Conservation (phyloP, 495 filamentous ascomycete species). For the Cercophora newfieldiana region DNA sequence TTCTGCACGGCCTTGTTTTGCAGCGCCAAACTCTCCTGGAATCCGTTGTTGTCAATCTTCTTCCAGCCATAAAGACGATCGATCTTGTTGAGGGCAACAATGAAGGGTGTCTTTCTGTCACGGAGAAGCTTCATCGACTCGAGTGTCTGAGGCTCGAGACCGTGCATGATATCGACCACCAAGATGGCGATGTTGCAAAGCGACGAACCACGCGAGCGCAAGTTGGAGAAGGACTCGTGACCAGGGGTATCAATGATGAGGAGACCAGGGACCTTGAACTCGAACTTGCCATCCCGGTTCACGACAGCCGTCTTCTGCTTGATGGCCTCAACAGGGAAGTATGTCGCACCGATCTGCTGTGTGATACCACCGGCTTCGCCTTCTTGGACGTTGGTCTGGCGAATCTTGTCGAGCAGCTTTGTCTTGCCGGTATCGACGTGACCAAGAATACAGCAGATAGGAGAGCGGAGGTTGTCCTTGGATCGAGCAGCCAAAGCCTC, state of each 20-base stretch:
- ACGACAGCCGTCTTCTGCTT: slow-evolving; percentile 88
- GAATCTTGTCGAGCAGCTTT: slow-evolving; percentile 97
- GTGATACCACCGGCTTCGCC: slow-evolving; percentile 99
- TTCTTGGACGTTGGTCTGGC: slow-evolving; percentile 98
- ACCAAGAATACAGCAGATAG: slow-evolving; percentile 99
- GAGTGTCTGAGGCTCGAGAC: slow-evolving; percentile 94
- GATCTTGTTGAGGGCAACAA: slow-evolving; percentile 99
- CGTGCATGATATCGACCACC: slow-evolving; percentile 99
- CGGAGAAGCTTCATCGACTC: slow-evolving; percentile 95
- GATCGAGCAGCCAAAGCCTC: slow-evolving; percentile 90
- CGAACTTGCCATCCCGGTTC: slow-evolving; percentile 85
- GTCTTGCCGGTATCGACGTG: slow-evolving; percentile 99
- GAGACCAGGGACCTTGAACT: slow-evolving; percentile 97
- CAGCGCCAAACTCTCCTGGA: slow-evolving; percentile 83
- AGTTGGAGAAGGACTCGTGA: slow-evolving; percentile 99
- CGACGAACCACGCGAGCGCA: slow-evolving; percentile 92
- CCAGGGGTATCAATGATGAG: slow-evolving; percentile 98
- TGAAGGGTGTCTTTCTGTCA: slow-evolving; percentile 95
- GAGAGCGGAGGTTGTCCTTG: slow-evolving; percentile 91
- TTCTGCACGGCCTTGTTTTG: slow-evolving; percentile 94
- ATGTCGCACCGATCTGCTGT: slow-evolving; percentile 99
- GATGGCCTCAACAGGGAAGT: slow-evolving; percentile 96
- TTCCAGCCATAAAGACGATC: slow-evolving; percentile 99
- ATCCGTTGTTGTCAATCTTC: slow-evolving; percentile 96
- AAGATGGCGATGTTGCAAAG: slow-evolving; percentile 99